Conservation (phyloP, 306 rosid species). For the Oxytropis ochrocephala region DNA sequence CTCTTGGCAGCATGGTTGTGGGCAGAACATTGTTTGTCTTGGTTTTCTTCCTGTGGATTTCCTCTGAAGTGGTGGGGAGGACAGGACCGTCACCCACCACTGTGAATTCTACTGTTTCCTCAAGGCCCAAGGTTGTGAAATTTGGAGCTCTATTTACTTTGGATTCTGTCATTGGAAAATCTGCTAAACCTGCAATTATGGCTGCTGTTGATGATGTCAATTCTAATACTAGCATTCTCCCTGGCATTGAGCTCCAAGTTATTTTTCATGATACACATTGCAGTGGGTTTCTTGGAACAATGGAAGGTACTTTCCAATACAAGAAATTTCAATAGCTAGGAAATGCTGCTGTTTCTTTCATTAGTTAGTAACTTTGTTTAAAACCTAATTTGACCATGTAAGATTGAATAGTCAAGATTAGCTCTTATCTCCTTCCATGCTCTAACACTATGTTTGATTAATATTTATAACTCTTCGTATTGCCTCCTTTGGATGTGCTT, state of each 20-base stretch:
- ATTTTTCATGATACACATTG: constrained; percentile 50
- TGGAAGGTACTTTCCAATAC: constrained; percentile 51
- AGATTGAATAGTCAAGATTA: neutral
- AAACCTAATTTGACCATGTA: neutral
- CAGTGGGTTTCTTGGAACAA: constrained; percentile 63
- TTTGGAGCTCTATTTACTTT: constrained; percentile 58
- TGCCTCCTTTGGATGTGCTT: neutral
- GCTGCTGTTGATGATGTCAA: constrained; percentile 63
- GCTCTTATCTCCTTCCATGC: neutral
- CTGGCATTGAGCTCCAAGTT: constrained; percentile 30
- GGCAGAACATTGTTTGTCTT: constrained; percentile 22
- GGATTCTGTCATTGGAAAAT: constrained; percentile 59
- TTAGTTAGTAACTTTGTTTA: neutral
- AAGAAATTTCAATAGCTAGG: neutral
- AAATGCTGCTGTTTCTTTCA: constrained; percentile 4
- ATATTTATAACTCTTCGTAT: neutral
- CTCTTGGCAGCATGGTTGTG: constrained; percentile 22
- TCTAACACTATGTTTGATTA: constrained; percentile 2
- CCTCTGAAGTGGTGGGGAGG: constrained; percentile 39
- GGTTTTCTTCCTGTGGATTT: constrained; percentile 45
- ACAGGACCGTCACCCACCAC: constrained; percentile 31
- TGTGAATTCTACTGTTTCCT: constrained; percentile 30
- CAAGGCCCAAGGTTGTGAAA: constrained; percentile 43
- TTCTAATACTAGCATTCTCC: constrained; percentile 43
- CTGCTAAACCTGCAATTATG: constrained; percentile 43